These are phyloP conservation scores for Coniferiporia sulphurascens DNA, from an alignment of 1,284 basidiomycete genomes.

Conservation along the genomic window DNA sequence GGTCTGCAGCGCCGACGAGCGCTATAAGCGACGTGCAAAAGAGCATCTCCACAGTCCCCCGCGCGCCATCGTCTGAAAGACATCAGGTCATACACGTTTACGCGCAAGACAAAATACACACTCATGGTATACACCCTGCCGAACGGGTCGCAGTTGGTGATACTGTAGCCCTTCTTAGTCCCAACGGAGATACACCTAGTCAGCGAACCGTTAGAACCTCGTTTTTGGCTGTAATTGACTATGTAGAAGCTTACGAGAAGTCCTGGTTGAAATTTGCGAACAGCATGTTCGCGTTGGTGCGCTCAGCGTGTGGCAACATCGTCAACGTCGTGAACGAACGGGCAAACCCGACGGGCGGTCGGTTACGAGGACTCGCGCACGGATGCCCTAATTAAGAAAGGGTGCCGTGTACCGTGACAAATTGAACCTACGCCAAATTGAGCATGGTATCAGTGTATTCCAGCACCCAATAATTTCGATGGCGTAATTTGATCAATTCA, in stretches of 20 bases:
- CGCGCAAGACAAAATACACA: constrained; percentile 34
- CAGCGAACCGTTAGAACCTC: not conserved
- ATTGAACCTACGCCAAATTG: too few relatives aligned
- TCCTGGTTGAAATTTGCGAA: constrained; percentile 89
- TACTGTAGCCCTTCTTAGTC: constrained; percentile 92
- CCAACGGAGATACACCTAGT: constrained; percentile 92
- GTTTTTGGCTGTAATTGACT: not conserved
- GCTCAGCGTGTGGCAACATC: constrained; percentile 31
- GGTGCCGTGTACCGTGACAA: too few relatives aligned
- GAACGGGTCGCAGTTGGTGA: constrained; percentile 97
- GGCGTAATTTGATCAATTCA: too few relatives aligned
- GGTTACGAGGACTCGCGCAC: too few relatives aligned
- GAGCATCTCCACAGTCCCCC: constrained; percentile 97
- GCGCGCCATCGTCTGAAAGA: constrained; percentile 77
- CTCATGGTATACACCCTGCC: constrained; percentile 94
- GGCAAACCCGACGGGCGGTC: constrained; percentile 1
- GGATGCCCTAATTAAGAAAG: too few relatives aligned
- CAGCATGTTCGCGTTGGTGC: constrained; percentile 53
- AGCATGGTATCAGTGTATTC: too few relatives aligned
- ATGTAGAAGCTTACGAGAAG: constrained; percentile 55
- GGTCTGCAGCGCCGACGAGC: constrained; percentile 90
- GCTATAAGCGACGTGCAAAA: constrained; percentile 98
- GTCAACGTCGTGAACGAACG: constrained; percentile 7
- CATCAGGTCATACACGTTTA: not conserved
- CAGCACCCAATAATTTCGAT: too few relatives aligned